A percentile compares a stretch with the other conserved stretches of the same genome.
Conservation (phyloP, 2,329 filamentous ascomycete genomes). For the Emergomyces africanus region DNA sequence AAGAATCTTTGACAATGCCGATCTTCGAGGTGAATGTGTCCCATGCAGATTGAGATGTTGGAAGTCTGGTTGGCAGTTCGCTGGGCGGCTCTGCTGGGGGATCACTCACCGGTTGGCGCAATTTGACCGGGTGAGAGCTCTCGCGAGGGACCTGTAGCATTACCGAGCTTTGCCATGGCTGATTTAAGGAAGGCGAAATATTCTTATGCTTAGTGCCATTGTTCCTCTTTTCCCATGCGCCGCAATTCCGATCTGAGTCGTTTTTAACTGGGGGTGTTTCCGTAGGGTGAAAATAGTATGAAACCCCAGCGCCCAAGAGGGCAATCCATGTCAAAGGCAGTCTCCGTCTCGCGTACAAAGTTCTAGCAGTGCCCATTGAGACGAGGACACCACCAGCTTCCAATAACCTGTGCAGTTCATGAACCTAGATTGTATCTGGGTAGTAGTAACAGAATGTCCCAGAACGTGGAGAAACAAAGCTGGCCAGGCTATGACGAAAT, state of each 20-base stretch:
- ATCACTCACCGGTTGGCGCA: not conserved
- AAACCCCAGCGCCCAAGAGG: constrained; percentile 15
- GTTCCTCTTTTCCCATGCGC: constrained; percentile 2
- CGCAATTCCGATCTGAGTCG: constrained; percentile 9
- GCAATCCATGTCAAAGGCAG: constrained; percentile 23
- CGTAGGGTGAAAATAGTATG: constrained; percentile 12
- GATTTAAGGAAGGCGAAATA: not conserved
- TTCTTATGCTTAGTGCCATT: not conserved
- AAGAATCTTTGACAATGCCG: constrained; percentile 26
- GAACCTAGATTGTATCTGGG: not conserved
- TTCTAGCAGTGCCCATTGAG: constrained; percentile 24
- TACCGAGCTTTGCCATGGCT: not conserved
- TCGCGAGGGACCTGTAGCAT: not conserved
- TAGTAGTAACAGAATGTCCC: too few relatives aligned
- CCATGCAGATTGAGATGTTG: constrained; percentile 30
- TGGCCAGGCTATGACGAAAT: not conserved
- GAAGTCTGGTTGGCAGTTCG: constrained; percentile 7
- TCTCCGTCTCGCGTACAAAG: constrained; percentile 23
- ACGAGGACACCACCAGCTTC: constrained; percentile 13
- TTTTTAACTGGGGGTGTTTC: constrained; percentile 4
- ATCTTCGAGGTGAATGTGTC: constrained; percentile 39
- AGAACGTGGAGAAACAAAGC: not conserved
- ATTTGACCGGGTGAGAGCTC: not conserved
- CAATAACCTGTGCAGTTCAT: constrained; percentile 1
- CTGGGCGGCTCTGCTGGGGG: constrained; percentile 10